Evolutionary conservation across 2,329 filamentous ascomycete genomes (phyloP), one percentile per base, ranked within the genome.

Genomic region (Alternaria brassicicola): DNA sequence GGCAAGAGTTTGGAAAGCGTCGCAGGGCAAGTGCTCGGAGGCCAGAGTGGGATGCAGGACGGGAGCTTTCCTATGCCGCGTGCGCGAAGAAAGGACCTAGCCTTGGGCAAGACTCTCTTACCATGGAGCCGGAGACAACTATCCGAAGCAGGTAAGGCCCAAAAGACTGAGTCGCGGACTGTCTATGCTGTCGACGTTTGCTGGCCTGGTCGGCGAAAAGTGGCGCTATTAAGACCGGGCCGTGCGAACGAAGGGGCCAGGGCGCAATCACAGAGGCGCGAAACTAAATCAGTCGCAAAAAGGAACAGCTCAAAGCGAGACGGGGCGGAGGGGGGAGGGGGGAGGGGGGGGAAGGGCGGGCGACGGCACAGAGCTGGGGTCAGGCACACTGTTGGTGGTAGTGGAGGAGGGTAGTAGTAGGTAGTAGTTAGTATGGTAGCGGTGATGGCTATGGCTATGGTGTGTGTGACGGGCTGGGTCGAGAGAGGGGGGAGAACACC

Each of bases 111-210:
- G 59, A 64, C 52, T 68, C 58, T 57, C 60, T 75, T 76, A 77
- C 73, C 73, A 76, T 76, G 73, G 74, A 76, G 65, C 65, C 70
- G 74, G 74, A 66, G 68, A 68, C 64, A 61, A 51, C 65, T 72
- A 70, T 74, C 74, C 66, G 68, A 72, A 72, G 72, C 68, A 70
- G 73, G 64, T 69, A 70, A 71, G 64, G 53, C 61, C 52, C 59
- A 64, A 60, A 56, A 50, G 46, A 61, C 55, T 65, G 71, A 72
- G 64, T 69, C 67, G 60, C 62, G 67, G 59, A 63, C 54, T 64
- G 68, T 69, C 71, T 65, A 70, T 70, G 69, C 68, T 55, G 69
- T 64, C 55, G 69, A 75, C 70, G 72, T 70, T 74, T 70, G 69
- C 43, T 55, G 65, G 62, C 65, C 67, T 50, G 66, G 66, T 62